Evolutionary conservation across 2,329 filamentous ascomycete genomes (phyloP), one percentile per base, ranked within the genome.

Genomic region (Xylaria digitata): DNA sequence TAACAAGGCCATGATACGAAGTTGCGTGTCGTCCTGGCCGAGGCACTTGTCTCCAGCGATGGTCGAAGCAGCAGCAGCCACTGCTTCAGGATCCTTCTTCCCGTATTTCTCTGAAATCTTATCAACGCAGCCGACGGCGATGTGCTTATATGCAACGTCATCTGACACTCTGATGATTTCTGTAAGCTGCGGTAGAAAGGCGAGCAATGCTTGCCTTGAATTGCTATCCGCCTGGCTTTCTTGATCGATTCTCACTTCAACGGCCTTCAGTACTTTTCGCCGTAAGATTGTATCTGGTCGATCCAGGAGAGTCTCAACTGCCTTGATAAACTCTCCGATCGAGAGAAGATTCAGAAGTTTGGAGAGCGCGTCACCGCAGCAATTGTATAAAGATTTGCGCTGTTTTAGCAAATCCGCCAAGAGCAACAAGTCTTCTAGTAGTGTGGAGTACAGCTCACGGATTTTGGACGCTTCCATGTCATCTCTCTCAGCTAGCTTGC

Each of bases 91-190:
- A 75, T 97, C 92, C 78, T 94, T 96, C 83, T 96, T 96, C 72
- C 96, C 96, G 77, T 97, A 98, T 78, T 95, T 95, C 80, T 97
- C 94, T 2, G 92, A 88, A 69, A 99, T 96, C 78, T 93, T 92
- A 80, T 97, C 94, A 50, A 98, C 90, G 73, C 95, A 98, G 42
- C 90, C 89, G 68, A 99, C 90, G 0, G 94, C 92, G 11, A 92
- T 93, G 74, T 94, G 90, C 80, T 95, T 94, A 78, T 96, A 90
- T 32, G 89, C 85, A 60, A 91, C 86, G 71, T 96, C 90, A 37
- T 86, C 82, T 6, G 92, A 91, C 56, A 91, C 87, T 62, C 90
- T 84, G 66, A 99, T 88, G 52, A 96, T 92, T 21, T 86, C 85
- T 19, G 92, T 92, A 68, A 97, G 85, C 71, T 90, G 90, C 11